Base-by-base conservation (phyloP, 2,329 filamentous ascomycete genomes). In the Xylariales sp. region DNA sequence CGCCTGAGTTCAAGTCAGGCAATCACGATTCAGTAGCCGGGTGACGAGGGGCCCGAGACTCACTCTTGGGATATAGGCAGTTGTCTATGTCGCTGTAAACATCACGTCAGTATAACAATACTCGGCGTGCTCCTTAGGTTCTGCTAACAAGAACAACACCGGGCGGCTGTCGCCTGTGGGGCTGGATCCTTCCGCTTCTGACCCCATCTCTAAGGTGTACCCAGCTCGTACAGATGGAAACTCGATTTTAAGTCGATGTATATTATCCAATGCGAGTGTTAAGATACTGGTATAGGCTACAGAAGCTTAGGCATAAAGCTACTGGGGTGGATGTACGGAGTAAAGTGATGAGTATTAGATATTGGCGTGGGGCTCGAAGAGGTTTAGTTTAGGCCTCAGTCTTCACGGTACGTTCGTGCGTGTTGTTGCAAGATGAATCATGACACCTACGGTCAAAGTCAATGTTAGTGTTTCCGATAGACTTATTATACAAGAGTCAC, bases 21-120 rank as follows among this genome's bases (percentile, higher is more conserved):
- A 21, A 4, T 19, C 14, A 20, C 20, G 27, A 8, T 2, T 24
- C 3, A n/a, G 37, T 33, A 10, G 37, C 31, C 34, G 43, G 47
- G 35, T 46, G n/a, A n/a, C n/a, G n/a, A n/a, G n/a, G n/a, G n/a
- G n/a, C n/a, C n/a, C n/a, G 5, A 39, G 32, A 60, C 76, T 64
- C 58, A 89, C 87, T 90, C 65, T 84, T 89, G 1, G 90, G 82
- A 58, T 96, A 97, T 42, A 97, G 78, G 66, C 94, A 98, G 60
- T 98, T 98, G 73, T 98, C 93, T 58, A 98, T 97, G 61, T 98
- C 93, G 59, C 96, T 97, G 63, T 79, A 82, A 61, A 82, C 77
- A 15, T 20, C 8, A 41, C 7, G 11, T 34, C 3, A 12, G 22
- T 11, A 31, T 12, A 18, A 24, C 8, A 8, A 8, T 16, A 8